phyloP scores from a whole-genome alignment of 148 eudicot species.

The Amaranthus cruentus region DNA sequence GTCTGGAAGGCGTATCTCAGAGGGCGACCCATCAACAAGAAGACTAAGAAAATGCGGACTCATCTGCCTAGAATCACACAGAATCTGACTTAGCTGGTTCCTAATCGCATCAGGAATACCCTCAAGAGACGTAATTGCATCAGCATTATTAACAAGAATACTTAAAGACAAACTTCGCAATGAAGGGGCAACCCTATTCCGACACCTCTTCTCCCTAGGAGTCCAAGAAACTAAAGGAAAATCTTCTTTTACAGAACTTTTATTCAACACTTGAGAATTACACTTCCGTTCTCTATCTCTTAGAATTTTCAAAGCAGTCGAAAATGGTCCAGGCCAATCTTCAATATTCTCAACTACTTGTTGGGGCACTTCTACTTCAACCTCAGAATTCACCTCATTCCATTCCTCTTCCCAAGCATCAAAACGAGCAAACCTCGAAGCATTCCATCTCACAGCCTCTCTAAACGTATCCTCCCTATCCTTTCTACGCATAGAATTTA shows the following conservation, averaged over 20 bases:
- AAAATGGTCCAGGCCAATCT: constrained; percentile 97
- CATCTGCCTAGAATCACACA: constrained; percentile 76
- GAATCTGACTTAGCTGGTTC: constrained; percentile 59
- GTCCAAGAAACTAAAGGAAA: constrained; percentile 48
- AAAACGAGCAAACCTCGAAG: constrained; percentile 57
- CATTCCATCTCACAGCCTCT: constrained; percentile 51
- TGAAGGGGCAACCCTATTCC: constrained; percentile 29
- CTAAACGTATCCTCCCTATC: constrained; percentile 28
- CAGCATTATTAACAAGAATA: constrained; percentile 57
- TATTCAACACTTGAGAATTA: constrained; percentile 16
- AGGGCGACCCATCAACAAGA: constrained; percentile 65
- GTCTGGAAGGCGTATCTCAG: constrained; percentile 72
- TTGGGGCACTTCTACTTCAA: constrained; percentile 30
- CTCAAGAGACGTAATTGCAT: constrained; percentile 69
- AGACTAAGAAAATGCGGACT: constrained; percentile 53
- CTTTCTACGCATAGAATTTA: constrained; percentile 2
- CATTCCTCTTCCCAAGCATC: constrained; percentile 36
- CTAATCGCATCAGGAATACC: constrained; percentile 64
- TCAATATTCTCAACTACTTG: constrained; percentile 31
- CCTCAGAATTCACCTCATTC: constrained; percentile 24
- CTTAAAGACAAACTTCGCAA: constrained; percentile 55
- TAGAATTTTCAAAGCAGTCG: constrained; percentile 82
- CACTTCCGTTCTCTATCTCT: constrained; percentile 49
- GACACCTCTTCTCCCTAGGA: constrained; percentile 33
- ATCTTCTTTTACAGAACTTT: constrained; percentile 21